Evolutionary conservation across 495 filamentous ascomycete genomes (phyloP).

Genomic region (Sordaria brevicollis): DNA sequence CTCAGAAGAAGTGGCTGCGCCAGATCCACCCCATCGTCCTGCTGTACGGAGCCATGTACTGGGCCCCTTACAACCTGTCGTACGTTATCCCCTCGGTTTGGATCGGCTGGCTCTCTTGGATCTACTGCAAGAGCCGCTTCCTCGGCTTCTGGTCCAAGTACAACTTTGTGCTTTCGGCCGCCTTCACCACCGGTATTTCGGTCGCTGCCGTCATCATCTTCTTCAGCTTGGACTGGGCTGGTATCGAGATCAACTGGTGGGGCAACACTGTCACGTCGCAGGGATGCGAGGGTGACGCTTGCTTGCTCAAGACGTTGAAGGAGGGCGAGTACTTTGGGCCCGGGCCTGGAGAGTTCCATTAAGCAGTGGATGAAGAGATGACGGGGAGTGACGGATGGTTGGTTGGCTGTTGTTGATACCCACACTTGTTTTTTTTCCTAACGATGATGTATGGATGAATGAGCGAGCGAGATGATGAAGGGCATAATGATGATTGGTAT

Average conservation of each 20-base stretch:
- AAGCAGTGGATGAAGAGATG: neutral
- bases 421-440: too few species aligned
- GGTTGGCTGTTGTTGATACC: neutral
- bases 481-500: neutral
- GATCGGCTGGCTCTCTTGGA: conserved; percentile 26
- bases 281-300: conserved; percentile 23
- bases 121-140: conserved; percentile 27
- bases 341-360: conserved; percentile 22
- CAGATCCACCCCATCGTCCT: conserved; percentile 27
- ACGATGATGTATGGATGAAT: neutral
- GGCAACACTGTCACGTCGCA: conserved; percentile 20
- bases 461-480: neutral
- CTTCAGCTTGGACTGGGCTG: conserved; percentile 22
- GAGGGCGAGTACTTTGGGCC: conserved; percentile 29
- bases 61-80: conserved; percentile 26
- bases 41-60: conserved; percentile 19
- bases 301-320: conserved; percentile 13
- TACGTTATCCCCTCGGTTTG: conserved; percentile 24
- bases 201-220: conserved; percentile 28
- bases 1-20: conserved; percentile 16
- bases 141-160: conserved; percentile 15
- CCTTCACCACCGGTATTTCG: conserved; percentile 22
- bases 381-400: neutral
- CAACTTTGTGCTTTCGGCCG: conserved; percentile 22
- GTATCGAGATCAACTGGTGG: conserved; percentile 24